Evolutionary conservation across 768 basidiomycete species (phyloP).

Genomic region (Hericium erinaceus): DNA sequence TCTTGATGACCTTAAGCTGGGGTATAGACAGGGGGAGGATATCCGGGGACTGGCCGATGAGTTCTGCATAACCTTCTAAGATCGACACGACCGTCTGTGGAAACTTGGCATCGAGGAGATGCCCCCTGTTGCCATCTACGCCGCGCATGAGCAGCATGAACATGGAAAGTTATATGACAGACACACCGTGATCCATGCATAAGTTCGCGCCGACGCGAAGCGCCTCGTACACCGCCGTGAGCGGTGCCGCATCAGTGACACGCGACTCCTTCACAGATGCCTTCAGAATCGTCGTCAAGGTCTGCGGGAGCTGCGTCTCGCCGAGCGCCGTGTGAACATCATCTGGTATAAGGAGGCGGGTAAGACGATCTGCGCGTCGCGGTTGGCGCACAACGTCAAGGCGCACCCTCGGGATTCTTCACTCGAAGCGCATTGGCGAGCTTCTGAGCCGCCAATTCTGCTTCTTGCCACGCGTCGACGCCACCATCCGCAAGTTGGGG

Average conservation of each 20-base stretch:
- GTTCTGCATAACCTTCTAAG: constrained; percentile 52
- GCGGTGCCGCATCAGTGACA: constrained; percentile 35
- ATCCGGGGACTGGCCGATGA: constrained; percentile 24
- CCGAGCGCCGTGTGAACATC: constrained; percentile 69
- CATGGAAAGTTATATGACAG: neutral
- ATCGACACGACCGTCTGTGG: constrained; percentile 59
- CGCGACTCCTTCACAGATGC: constrained; percentile 41
- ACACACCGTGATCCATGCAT: constrained; percentile 74
- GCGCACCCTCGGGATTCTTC: neutral
- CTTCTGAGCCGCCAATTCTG: neutral
- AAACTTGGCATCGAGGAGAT: constrained; percentile 60
- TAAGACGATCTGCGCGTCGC: neutral
- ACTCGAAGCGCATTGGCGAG: neutral
- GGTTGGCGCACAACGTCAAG: neutral
- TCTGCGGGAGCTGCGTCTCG: constrained; percentile 51
- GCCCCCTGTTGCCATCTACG: constrained; percentile 66
- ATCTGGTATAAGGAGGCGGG: constrained; percentile 27
- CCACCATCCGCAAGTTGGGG: neutral
- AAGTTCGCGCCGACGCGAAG: constrained; percentile 76
- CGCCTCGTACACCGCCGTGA: constrained; percentile 52
- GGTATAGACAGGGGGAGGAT: constrained; percentile 46
- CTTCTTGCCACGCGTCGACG: neutral
- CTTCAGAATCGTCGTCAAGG: constrained; percentile 51
- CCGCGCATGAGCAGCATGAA: constrained; percentile 4
- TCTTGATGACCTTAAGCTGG: constrained; percentile 67